phyloP scores from a whole-genome alignment of 306 rosid species.

The Lathyrus tuberosus region DNA sequence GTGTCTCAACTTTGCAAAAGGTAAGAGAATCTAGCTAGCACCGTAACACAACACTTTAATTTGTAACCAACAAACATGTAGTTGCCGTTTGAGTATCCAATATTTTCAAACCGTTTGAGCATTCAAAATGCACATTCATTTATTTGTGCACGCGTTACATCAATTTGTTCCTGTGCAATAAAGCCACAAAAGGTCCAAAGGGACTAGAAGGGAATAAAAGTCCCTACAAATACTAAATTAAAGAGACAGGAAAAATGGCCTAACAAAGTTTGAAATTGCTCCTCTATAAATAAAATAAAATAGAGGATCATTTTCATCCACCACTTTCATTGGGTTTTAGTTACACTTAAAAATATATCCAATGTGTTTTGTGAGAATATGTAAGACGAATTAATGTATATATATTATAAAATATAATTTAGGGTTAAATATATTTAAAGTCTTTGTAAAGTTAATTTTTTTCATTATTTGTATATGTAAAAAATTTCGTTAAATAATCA shows the following conservation, averaged over 20 bases:
- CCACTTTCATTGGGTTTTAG: neutral
- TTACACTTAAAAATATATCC: too few relatives aligned
- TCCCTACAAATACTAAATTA: neutral
- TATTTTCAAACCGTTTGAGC: slow-evolving; percentile 23
- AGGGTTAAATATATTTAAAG: too few relatives aligned
- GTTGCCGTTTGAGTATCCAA: slow-evolving; percentile 20
- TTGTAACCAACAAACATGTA: neutral
- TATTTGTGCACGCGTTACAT: slow-evolving; percentile 17
- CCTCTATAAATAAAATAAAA: neutral
- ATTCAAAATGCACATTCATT: neutral
- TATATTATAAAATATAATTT: too few relatives aligned
- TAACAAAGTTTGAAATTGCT: neutral
- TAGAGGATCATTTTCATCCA: neutral
- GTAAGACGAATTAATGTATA: too few relatives aligned
- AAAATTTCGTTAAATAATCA: too few relatives aligned
- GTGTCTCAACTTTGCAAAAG: slow-evolving; percentile 17
- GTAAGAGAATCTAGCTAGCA: slow-evolving; percentile 5
- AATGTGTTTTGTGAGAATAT: too few relatives aligned
- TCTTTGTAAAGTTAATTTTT: too few relatives aligned
- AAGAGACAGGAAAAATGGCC: neutral
- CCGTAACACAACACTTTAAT: slow-evolving; percentile 12
- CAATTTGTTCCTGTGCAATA: slow-evolving; percentile 6
- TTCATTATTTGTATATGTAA: too few relatives aligned
- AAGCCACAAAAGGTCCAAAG: neutral
- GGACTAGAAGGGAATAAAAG: neutral